These are phyloP conservation scores for Luffa acutangula DNA, from an alignment of 306 rosid genomes.

Conservation along the genomic window DNA sequence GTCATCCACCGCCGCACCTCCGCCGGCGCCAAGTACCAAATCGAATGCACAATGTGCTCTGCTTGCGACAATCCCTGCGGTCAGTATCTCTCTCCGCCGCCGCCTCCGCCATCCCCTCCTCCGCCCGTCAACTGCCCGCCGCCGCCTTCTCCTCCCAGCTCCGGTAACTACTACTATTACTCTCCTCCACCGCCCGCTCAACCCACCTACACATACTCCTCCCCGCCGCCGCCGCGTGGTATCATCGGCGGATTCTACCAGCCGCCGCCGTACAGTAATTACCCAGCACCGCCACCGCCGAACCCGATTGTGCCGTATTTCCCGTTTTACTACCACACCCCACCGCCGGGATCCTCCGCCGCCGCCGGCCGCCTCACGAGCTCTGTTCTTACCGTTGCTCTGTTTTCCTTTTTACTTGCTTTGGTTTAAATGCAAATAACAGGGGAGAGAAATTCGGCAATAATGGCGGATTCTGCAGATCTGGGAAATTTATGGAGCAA, in stretches of 20 bases:
- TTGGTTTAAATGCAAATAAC: conserved; percentile 25
- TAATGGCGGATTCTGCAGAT: conserved; percentile 60
- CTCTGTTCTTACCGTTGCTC: not conserved
- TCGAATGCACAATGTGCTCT: conserved; percentile 89
- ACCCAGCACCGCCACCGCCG: conserved; percentile 86
- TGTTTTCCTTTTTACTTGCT: conserved; percentile 15
- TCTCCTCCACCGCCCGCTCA: conserved; percentile 64
- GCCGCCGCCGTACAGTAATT: conserved; percentile 58
- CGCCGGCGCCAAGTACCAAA: conserved; percentile 37
- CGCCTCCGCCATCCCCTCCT: conserved; percentile 16
- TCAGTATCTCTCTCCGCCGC: conserved; percentile 42
- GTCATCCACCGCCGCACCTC: not conserved
- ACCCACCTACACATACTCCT: conserved; percentile 27
- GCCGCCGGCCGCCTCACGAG: not conserved
- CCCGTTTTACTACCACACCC: conserved; percentile 65
- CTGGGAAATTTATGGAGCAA: conserved; percentile 24
- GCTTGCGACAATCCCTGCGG: conserved; percentile 73
- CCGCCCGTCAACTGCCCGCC: conserved; percentile 33
- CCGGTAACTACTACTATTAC: conserved; percentile 32
- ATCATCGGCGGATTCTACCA: conserved; percentile 24
- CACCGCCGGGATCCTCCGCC: conserved; percentile 50
- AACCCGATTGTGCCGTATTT: conserved; percentile 92
- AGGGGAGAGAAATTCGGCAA: conserved; percentile 10
- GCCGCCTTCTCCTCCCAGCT: conserved; percentile 54
- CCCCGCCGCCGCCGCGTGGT: conserved; percentile 35